phyloP scores from a whole-genome alignment of 2,329 filamentous ascomycete species.

The Didymella arachidicola region DNA sequence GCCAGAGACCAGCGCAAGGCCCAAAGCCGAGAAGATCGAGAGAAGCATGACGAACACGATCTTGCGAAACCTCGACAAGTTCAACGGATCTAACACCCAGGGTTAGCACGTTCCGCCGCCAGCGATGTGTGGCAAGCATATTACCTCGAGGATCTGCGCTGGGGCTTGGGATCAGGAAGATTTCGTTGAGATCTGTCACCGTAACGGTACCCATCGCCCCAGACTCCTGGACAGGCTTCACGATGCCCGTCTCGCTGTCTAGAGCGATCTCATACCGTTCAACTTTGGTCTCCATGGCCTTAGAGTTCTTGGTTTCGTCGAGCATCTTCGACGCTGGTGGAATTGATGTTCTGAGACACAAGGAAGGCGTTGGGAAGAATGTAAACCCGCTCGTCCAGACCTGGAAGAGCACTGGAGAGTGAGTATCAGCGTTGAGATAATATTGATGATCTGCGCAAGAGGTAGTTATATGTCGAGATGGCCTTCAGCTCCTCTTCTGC shows the following conservation, averaged over 20 bases:
- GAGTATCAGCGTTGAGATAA: slow-evolving; percentile 8
- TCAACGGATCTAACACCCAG: neutral
- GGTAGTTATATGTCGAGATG: neutral
- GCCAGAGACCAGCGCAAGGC: neutral
- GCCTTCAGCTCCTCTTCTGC: neutral
- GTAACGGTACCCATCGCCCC: slow-evolving; percentile 42
- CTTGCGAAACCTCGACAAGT: neutral
- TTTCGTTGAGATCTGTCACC: slow-evolving; percentile 37
- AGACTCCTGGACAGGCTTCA: slow-evolving; percentile 15
- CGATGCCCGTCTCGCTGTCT: slow-evolving; percentile 15
- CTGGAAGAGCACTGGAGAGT: slow-evolving; percentile 17
- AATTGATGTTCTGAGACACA: neutral
- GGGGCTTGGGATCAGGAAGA: slow-evolving; percentile 38
- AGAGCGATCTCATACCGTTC: slow-evolving; percentile 26
- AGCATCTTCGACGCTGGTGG: neutral
- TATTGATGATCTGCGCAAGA: slow-evolving; percentile 1
- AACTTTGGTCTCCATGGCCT: slow-evolving; percentile 18
- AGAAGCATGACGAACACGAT: neutral
- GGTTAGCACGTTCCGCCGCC: neutral
- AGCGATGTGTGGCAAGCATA: neutral
- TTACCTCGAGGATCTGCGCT: neutral
- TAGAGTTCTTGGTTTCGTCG: slow-evolving; percentile 20
- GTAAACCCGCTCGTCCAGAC: slow-evolving; percentile 22
- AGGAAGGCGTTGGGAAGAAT: neutral
- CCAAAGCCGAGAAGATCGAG: neutral